Conservation (phyloP, 2,329 filamentous ascomycete genomes). For the Xylogone sp. region DNA sequence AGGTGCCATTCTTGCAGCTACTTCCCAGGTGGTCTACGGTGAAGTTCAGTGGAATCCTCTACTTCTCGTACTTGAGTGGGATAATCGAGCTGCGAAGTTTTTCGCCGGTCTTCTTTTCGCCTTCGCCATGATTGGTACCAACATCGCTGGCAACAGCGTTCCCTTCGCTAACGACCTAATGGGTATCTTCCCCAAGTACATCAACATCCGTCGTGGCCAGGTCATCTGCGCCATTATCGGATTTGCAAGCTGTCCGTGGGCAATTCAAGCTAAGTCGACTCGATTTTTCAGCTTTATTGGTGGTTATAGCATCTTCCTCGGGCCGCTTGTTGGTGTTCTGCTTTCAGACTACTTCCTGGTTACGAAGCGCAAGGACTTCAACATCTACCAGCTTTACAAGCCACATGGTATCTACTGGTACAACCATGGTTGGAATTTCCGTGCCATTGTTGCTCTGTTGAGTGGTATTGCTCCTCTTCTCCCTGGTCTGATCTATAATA, state of each 20-base stretch:
- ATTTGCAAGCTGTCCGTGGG: constrained; percentile 46
- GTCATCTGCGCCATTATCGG: constrained; percentile 38
- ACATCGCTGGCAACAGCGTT: constrained; percentile 43
- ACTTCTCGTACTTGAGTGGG: constrained; percentile 38
- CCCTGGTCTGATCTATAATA: background rate
- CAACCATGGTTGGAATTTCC: constrained; percentile 16
- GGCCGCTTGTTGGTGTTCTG: constrained; percentile 34
- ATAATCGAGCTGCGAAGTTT: constrained; percentile 40
- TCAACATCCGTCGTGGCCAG: constrained; percentile 52
- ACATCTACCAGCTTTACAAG: constrained; percentile 25
- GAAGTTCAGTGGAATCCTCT: constrained; percentile 42
- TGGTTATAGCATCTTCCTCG: constrained; percentile 25
- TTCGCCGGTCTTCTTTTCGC: constrained; percentile 40
- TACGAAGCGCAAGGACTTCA: constrained; percentile 25
- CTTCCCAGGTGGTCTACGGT: constrained; percentile 48
- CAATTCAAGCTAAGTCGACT: constrained; percentile 33
- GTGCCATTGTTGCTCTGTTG: constrained; percentile 12
- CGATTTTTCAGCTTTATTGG: constrained; percentile 9
- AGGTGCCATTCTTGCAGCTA: constrained; percentile 45
- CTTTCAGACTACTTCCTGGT: constrained; percentile 29
- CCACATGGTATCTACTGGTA: constrained; percentile 18
- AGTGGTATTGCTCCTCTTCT: background rate
- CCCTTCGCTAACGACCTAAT: constrained; percentile 51
- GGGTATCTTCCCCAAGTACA: constrained; percentile 44
- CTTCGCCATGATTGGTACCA: constrained; percentile 45